Conservation (phyloP, 2,329 filamentous ascomycete species). For the Colletotrichum eremochloae region DNA sequence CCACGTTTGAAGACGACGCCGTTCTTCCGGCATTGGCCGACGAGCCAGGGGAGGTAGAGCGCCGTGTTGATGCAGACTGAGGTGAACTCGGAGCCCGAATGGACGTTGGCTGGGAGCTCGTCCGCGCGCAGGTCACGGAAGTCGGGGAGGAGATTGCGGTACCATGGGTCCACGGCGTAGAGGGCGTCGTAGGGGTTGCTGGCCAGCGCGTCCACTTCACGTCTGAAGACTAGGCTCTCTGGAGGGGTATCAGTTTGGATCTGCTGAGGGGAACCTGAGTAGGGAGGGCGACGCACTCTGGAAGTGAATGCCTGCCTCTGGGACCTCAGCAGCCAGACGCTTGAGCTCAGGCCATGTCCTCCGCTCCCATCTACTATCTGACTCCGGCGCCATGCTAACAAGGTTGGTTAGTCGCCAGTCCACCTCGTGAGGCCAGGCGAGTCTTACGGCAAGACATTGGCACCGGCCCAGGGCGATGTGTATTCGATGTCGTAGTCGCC, state of each 20-base stretch:
- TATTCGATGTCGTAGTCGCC: conserved; percentile 90
- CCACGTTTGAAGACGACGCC: conserved; percentile 69
- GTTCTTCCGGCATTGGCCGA: conserved; percentile 74
- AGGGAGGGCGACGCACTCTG: conserved; percentile 61
- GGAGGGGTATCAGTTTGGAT: conserved; percentile 50
- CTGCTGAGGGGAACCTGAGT: conserved; percentile 38
- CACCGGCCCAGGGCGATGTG: conserved; percentile 84
- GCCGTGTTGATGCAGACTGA: conserved; percentile 83
- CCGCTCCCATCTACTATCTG: conserved; percentile 64
- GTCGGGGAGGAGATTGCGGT: conserved; percentile 77
- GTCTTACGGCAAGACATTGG: conserved; percentile 77
- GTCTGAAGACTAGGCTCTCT: conserved; percentile 60
- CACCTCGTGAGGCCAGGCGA: not conserved
- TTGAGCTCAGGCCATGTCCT: conserved; percentile 70
- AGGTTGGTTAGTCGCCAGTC: not conserved
- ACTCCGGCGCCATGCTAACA: conserved; percentile 51
- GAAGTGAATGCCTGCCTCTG: conserved; percentile 81
- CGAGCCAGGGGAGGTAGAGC: conserved; percentile 78
- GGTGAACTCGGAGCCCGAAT: conserved; percentile 69
- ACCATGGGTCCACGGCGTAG: conserved; percentile 78
- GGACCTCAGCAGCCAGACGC: conserved; percentile 69
- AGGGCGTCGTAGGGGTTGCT: conserved; percentile 78
- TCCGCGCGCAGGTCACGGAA: conserved; percentile 71
- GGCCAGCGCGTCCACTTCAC: conserved; percentile 70
- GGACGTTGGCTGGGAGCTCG: conserved; percentile 71